Evolutionary conservation across 306 rosid genomes (phyloP).

Genomic region (Quercus alba): DNA sequence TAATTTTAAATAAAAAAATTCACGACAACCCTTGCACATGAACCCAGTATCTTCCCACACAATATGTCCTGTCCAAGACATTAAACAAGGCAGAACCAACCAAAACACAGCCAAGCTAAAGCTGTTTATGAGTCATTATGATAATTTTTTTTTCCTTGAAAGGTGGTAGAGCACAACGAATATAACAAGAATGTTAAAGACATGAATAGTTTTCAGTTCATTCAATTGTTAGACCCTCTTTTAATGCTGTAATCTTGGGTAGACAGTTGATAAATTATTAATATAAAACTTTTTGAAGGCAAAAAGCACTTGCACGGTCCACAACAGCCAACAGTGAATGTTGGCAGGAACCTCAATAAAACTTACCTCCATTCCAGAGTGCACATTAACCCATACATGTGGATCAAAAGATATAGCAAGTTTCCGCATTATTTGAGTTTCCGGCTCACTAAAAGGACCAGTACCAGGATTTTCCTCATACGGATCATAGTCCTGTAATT

Average conservation of each 20-base stretch:
- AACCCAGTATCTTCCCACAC: not conserved
- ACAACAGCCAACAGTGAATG: not conserved
- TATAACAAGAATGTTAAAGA: not conserved
- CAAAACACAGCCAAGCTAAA: not conserved
- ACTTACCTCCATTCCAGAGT: constrained; percentile 97
- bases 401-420: constrained; percentile 89
- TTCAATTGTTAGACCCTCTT: not conserved
- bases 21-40: not conserved
- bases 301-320: not conserved
- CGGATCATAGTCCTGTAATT: constrained; percentile 88
- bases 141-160: not conserved
- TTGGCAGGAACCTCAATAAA: constrained; percentile 3
- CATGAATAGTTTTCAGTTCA: not conserved
- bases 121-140: not conserved
- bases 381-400: constrained; percentile 92
- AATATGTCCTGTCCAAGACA: not conserved
- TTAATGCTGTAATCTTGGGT: not conserved
- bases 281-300: constrained; percentile 12
- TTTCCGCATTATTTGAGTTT: constrained; percentile 90
- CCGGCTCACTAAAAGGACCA: constrained; percentile 96
- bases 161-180: not conserved
- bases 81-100: not conserved
- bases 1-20: not conserved
- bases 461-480: constrained; percentile 96
- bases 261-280: not conserved